These are phyloP conservation scores for Phytophthora pini DNA, from an alignment of 352 stramenopile species.

Conservation along the genomic window DNA sequence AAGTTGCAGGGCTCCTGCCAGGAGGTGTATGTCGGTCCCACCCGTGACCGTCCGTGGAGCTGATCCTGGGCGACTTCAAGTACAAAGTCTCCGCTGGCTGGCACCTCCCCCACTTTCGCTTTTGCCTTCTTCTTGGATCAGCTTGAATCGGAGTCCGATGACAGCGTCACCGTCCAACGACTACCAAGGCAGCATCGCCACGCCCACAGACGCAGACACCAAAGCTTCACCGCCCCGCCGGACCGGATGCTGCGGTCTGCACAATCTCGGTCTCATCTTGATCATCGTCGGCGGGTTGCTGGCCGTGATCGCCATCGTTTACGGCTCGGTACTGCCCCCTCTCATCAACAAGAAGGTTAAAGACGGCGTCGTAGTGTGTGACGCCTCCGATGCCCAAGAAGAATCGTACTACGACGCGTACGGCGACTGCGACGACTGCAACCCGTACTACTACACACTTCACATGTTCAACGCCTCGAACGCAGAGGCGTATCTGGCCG, in stretches of 20 bases:
- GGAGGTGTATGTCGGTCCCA: slow-evolving; percentile 5
- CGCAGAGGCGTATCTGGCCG: slow-evolving; percentile 48
- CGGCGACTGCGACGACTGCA: slow-evolving; percentile 65
- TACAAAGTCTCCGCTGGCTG: neutral
- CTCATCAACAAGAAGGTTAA: slow-evolving; percentile 51
- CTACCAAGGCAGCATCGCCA: slow-evolving; percentile 11
- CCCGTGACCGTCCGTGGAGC: slow-evolving; percentile 16
- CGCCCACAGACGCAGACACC: slow-evolving; percentile 6
- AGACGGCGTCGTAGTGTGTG: slow-evolving; percentile 51
- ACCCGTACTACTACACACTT: slow-evolving; percentile 59
- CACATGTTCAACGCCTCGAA: slow-evolving; percentile 50
- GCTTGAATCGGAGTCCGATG: neutral
- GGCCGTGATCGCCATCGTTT: slow-evolving; percentile 47
- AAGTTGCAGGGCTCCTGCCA: too few relatives aligned
- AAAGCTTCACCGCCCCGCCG: slow-evolving; percentile 3
- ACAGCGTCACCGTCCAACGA: neutral
- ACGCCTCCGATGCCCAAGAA: slow-evolving; percentile 34
- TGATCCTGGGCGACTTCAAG: slow-evolving; percentile 22
- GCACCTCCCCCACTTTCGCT: slow-evolving; percentile 12
- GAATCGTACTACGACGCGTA: slow-evolving; percentile 56
- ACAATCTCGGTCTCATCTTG: slow-evolving; percentile 39
- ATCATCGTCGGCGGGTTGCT: slow-evolving; percentile 40
- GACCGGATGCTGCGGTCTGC: slow-evolving; percentile 30
- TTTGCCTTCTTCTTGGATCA: slow-evolving; percentile 4
- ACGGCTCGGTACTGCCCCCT: slow-evolving; percentile 42